A percentile compares a stretch with the other conserved stretches of the same genome.
Conservation (phyloP, 108 stramenopile species). For the Skeletonema menzelii region DNA sequence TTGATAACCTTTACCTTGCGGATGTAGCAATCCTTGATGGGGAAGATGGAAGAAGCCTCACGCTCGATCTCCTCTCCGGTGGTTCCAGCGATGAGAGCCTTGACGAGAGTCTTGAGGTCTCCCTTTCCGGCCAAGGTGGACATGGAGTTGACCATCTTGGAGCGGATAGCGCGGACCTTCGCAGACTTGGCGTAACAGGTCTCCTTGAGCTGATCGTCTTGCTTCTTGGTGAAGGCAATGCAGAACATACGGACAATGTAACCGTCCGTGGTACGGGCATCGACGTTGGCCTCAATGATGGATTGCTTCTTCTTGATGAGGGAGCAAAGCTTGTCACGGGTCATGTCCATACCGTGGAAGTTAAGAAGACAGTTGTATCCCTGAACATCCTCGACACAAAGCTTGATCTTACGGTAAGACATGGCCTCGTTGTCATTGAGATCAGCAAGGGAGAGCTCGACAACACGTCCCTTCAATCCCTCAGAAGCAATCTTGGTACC, state of each 20-base stretch:
- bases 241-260: slow-evolving; percentile 98
- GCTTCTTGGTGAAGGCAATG: slow-evolving; percentile 99
- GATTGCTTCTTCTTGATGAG: slow-evolving; percentile 99
- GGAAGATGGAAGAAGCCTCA: slow-evolving; percentile 91
- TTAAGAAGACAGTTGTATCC: slow-evolving; percentile 98
- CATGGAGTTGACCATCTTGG: slow-evolving; percentile 97
- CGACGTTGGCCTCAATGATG: slow-evolving; percentile 98
- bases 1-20: slow-evolving; percentile 99
- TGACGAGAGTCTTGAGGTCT: slow-evolving; percentile 97
- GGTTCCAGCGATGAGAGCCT: slow-evolving; percentile 94
- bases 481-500: slow-evolving; percentile 99
- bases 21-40: slow-evolving; percentile 98
- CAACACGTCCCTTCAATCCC: slow-evolving; percentile 96
- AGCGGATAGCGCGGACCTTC: slow-evolving; percentile 95
- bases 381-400: slow-evolving; percentile 99
- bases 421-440: slow-evolving; percentile 95
- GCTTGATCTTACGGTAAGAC: slow-evolving; percentile 97
- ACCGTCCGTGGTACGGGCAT: slow-evolving; percentile 98
- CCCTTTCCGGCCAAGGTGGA: slow-evolving; percentile 96
- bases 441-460: slow-evolving; percentile 97
- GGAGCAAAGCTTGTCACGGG: slow-evolving; percentile 99
- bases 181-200: slow-evolving; percentile 98
- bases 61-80: slow-evolving; percentile 94
- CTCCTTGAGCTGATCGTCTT: slow-evolving; percentile 95
- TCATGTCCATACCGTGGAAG: slow-evolving; percentile 99